Evolutionary conservation across 2,329 filamentous ascomycete species (phyloP).

Genomic region (Emmonsiellopsis sp.): DNA sequence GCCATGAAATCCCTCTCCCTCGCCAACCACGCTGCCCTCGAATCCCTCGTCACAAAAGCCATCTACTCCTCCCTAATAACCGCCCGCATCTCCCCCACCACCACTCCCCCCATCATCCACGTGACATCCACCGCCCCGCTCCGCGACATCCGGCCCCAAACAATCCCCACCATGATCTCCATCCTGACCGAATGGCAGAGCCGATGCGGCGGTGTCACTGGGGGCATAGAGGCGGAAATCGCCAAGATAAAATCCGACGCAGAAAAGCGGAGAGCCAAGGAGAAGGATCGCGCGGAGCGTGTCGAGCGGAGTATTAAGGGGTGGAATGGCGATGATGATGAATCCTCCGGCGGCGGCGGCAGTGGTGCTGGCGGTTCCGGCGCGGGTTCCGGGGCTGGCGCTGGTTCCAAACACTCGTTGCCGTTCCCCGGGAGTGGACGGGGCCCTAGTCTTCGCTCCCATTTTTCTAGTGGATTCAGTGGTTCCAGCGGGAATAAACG

Average conservation of each 20-base stretch:
- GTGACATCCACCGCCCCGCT: slow-evolving; percentile 75
- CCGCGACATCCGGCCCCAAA: slow-evolving; percentile 70
- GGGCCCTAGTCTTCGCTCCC: slow-evolving; percentile 1
- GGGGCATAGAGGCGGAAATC: slow-evolving; percentile 68
- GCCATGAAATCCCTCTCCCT: slow-evolving; percentile 62
- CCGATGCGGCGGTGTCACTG: slow-evolving; percentile 66
- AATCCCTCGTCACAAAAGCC: slow-evolving; percentile 75
- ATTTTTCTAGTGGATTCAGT: slow-evolving; percentile 3
- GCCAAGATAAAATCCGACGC: slow-evolving; percentile 53
- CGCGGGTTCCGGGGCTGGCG: slow-evolving; percentile 14
- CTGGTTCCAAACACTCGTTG: slow-evolving; percentile 11
- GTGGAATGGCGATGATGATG: slow-evolving; percentile 17
- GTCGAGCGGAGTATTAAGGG: slow-evolving; percentile 42
- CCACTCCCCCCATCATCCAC: slow-evolving; percentile 61
- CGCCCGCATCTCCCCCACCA: slow-evolving; percentile 82
- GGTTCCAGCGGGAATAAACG: slow-evolving; percentile 10
- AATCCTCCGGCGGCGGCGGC: slow-evolving; percentile 1
- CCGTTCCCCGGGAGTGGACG: slow-evolving; percentile 5
- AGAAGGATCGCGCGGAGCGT: slow-evolving; percentile 38
- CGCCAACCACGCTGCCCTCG: slow-evolving; percentile 58
- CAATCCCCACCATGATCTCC: slow-evolving; percentile 57
- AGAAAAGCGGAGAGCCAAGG: slow-evolving; percentile 42
- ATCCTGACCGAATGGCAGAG: slow-evolving; percentile 65
- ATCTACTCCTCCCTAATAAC: slow-evolving; percentile 77
- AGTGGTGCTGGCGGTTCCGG: slow-evolving; percentile 11